These are phyloP conservation scores for Lactarius sanguifluus DNA, from an alignment of 768 basidiomycete genomes.

Conservation along the genomic window DNA sequence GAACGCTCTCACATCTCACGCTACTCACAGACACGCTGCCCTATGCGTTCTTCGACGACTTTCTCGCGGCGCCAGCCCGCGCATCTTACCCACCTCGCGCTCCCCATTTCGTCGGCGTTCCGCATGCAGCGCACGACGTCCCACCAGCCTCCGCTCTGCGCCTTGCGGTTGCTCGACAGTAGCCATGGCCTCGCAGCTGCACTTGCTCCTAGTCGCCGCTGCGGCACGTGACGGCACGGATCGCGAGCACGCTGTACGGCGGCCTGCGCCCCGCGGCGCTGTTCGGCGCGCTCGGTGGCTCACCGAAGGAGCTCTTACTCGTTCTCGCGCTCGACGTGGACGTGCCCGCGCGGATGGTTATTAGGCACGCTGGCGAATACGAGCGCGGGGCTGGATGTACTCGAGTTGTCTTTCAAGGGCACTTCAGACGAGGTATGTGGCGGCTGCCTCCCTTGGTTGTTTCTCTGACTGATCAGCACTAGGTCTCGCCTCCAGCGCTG, in stretches of 20 bases:
- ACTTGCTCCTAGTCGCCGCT: conserved; percentile 35
- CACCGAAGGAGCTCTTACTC: conserved; percentile 25
- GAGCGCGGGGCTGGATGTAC: conserved; percentile 32
- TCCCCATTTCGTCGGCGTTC: conserved; percentile 23
- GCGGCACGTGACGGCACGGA: conserved; percentile 29
- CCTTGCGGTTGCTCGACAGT: conserved; percentile 31
- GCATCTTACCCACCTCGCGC: conserved; percentile 20
- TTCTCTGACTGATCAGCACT: neutral
- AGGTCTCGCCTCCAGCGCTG: conserved; percentile 31
- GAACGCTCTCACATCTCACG: conserved; percentile 31
- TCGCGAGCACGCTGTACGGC: conserved; percentile 38
- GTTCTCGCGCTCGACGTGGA: conserved; percentile 33
- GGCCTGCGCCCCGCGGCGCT: conserved; percentile 37
- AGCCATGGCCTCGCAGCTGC: conserved; percentile 33
- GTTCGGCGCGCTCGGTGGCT: conserved; percentile 31
- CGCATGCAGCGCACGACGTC: conserved; percentile 22
- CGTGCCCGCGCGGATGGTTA: conserved; percentile 36
- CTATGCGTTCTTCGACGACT: conserved; percentile 30
- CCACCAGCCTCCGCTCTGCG: conserved; percentile 21
- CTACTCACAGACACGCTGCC: conserved; percentile 33
- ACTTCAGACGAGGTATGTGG: conserved; percentile 36
- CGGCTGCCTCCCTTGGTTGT: neutral
- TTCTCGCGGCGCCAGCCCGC: conserved; percentile 33
- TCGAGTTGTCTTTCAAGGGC: conserved; percentile 33
- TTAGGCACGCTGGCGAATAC: conserved; percentile 36